Evolutionary conservation across 169 alveolate species (phyloP), one percentile per base, ranked within the genome.

Genomic region (Amoebophrya sp.): DNA sequence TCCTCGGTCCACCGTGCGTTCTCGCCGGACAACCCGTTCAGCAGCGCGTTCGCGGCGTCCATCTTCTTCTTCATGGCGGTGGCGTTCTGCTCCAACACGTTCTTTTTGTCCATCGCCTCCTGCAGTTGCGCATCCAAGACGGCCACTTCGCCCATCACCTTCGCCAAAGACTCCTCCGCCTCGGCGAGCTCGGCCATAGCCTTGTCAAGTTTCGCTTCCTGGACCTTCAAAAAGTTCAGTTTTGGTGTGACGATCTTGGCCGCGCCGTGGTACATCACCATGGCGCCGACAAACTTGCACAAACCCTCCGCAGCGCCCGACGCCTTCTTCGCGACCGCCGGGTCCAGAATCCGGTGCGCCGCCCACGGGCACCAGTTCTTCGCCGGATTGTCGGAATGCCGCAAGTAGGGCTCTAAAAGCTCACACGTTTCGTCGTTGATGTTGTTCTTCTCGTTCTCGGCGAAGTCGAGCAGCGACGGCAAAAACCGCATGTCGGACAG

Each of bases 341-440:
- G 93, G 55, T 92, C 92, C 92, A 92, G 89, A 40, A 88, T 88
- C 91, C 40, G 91, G 12, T 3, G 0, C 38, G 90, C 39, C 0
- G 66, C 32, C 77, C 90, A 39, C 12, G 93, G 93, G 77, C 92
- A 88, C 93, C 93, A 92, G 40, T 92, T 92, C 92, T 66, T 92
- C 55, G 92, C 77, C 0, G 41, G 83, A 2, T 92, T 7, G 32
- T 66, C 38, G 88, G n/a, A 0, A n/a, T 2, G 41, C 39, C 95
- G 97, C 92, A 97, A 95, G 95, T 97, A 98, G 39, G 99, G 99
- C 93, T 96, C 96, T 77, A 98, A 94, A 40, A 98, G 95, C 95
- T 97, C 99, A 95, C 97, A 96, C 25, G 99, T 98, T 95, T 98
- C 99, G 93, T 98, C 99, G 94, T 97, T 98, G 95, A 98, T 97